These are phyloP conservation scores for Fusarium fracticaudum DNA, from an alignment of 2,329 filamentous ascomycete genomes.

Conservation along the genomic window DNA sequence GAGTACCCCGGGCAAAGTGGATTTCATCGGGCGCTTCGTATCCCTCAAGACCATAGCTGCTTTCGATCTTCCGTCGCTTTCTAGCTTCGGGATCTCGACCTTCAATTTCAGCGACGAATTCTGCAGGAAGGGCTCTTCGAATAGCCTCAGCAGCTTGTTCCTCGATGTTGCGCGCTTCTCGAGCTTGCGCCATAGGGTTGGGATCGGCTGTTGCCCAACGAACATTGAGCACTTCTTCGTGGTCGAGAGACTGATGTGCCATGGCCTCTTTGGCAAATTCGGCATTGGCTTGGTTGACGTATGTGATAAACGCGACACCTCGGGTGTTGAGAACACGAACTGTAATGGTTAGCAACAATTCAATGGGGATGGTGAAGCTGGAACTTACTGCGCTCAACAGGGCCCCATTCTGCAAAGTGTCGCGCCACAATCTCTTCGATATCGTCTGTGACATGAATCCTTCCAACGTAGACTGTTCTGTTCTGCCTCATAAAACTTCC, in stretches of 20 bases:
- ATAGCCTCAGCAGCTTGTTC: slow-evolving; percentile 97
- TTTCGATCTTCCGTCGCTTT: slow-evolving; percentile 90
- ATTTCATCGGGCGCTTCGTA: slow-evolving; percentile 96
- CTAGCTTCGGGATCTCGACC: slow-evolving; percentile 86
- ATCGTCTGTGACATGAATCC: slow-evolving; percentile 95
- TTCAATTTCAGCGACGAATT: slow-evolving; percentile 93
- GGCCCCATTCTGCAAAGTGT: slow-evolving; percentile 97
- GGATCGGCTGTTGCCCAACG: slow-evolving; percentile 97
- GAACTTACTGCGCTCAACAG: slow-evolving; percentile 76
- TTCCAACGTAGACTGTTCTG: slow-evolving; percentile 89
- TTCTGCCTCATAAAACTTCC: slow-evolving; percentile 95
- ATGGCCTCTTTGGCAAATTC: slow-evolving; percentile 96
- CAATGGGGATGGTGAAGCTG: neutral
- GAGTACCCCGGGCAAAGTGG: slow-evolving; percentile 85
- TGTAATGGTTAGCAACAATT: slow-evolving; percentile 34
- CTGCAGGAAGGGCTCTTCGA: slow-evolving; percentile 83
- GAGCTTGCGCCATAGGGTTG: slow-evolving; percentile 92
- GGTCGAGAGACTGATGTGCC: slow-evolving; percentile 91
- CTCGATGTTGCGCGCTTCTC: slow-evolving; percentile 88
- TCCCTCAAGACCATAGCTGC: slow-evolving; percentile 85
- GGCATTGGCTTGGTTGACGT: slow-evolving; percentile 87
- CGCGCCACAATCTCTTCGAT: slow-evolving; percentile 95
- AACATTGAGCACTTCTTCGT: slow-evolving; percentile 93
- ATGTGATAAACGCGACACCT: slow-evolving; percentile 95
- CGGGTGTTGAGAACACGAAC: slow-evolving; percentile 85